Conservation (phyloP, 805 yeast species). For the Dipodascus albidus region DNA sequence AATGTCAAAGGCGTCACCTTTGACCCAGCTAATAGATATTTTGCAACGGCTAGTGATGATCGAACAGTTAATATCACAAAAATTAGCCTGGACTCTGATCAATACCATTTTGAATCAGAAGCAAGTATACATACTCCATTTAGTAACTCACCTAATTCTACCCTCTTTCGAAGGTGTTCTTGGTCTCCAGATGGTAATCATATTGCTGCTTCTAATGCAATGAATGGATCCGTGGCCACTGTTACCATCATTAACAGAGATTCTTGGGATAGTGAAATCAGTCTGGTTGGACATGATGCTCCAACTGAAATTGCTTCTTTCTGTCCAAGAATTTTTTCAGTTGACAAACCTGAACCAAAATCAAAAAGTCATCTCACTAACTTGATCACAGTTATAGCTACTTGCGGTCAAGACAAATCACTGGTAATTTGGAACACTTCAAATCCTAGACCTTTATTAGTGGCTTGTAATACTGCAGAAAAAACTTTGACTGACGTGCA, state of each 20-base stretch:
- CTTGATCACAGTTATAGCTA: constrained; percentile 67
- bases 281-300: constrained; percentile 61
- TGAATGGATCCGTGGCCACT: constrained; percentile 53
- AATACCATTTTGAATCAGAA: constrained; percentile 70
- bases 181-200: constrained; percentile 73
- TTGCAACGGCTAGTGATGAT: constrained; percentile 95
- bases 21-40: constrained; percentile 96
- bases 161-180: constrained; percentile 65
- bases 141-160: constrained; percentile 77
- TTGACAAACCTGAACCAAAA: constrained; percentile 18
- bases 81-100: constrained; percentile 42
- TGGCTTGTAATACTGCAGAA: constrained; percentile 61
- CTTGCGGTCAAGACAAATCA: constrained; percentile 90
- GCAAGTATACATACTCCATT: constrained; percentile 77
- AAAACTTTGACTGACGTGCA: constrained; percentile 80
- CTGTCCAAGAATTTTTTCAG: constrained; percentile 30
- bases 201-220: constrained; percentile 58
- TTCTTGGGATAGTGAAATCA: constrained; percentile 52
- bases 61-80: constrained; percentile 80
- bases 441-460: constrained; percentile 63
- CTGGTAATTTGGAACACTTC: constrained; percentile 82
- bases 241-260: constrained; percentile 53
- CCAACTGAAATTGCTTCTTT: constrained; percentile 55
- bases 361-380: neutral
- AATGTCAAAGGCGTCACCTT: constrained; percentile 95